Conservation (phyloP, 805 yeast species). For the Ogataea kodamae region DNA sequence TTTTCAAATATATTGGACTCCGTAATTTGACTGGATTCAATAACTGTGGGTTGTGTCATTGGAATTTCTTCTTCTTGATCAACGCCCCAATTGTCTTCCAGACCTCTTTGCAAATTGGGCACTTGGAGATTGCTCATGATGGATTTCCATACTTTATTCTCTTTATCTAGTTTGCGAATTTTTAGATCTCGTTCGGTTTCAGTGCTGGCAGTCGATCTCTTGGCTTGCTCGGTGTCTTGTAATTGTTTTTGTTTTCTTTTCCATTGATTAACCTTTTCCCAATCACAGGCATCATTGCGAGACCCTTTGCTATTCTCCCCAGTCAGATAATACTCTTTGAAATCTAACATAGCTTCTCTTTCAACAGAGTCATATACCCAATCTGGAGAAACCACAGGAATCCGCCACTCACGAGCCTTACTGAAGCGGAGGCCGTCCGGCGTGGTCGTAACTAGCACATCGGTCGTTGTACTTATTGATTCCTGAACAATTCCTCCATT, state of each 20-base stretch:
- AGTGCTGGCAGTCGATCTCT: not conserved
- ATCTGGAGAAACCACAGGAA: slow-evolving; percentile 52
- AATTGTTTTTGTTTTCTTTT: slow-evolving; percentile 10
- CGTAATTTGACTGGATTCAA: slow-evolving; percentile 1
- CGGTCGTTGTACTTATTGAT: slow-evolving; percentile 42
- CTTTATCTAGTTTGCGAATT: slow-evolving; percentile 23
- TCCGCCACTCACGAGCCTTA: slow-evolving; percentile 51
- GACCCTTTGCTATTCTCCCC: slow-evolving; percentile 21
- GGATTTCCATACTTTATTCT: slow-evolving; percentile 24
- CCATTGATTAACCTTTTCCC: slow-evolving; percentile 32
- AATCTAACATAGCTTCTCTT: slow-evolving; percentile 41
- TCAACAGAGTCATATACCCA: slow-evolving; percentile 47
- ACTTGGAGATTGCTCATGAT: slow-evolving; percentile 23
- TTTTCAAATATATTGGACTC: slow-evolving; percentile 18
- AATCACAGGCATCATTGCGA: slow-evolving; percentile 36
- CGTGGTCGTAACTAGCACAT: slow-evolving; percentile 48
- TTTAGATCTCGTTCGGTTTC: slow-evolving; percentile 25
- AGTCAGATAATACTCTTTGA: slow-evolving; percentile 37
- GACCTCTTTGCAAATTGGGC: slow-evolving; percentile 9
- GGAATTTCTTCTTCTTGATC: slow-evolving; percentile 9
- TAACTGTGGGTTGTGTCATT: not conserved
- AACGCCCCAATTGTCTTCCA: slow-evolving; percentile 12
- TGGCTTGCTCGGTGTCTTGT: slow-evolving; percentile 11
- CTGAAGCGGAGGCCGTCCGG: slow-evolving; percentile 50
- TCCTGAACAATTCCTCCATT: slow-evolving; percentile 51